Evolutionary conservation across 169 alveolate species (phyloP).

Genomic region (Plasmodium cynomolgi): DNA sequence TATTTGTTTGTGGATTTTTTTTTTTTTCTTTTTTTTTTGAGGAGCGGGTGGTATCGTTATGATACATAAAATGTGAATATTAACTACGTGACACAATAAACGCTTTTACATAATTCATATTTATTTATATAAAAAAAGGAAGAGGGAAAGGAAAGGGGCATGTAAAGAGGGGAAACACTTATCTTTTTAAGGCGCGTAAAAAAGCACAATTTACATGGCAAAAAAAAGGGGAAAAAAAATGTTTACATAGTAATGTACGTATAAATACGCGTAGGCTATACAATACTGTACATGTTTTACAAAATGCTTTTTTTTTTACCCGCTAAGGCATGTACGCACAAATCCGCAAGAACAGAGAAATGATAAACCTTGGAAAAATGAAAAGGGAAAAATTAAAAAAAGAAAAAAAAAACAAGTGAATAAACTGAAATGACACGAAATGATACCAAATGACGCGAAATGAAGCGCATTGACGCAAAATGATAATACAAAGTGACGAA

Average conservation of each 20-base stretch:
- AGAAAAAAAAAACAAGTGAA: neutral
- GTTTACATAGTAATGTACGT: neutral
- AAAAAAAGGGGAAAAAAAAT: neutral
- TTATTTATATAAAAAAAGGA: neutral
- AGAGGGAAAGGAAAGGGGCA: neutral
- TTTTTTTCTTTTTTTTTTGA: neutral
- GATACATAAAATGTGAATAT: neutral
- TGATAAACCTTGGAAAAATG: neutral
- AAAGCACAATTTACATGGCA: neutral
- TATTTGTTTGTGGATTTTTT: neutral
- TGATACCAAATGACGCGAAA: neutral
- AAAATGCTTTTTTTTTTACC: neutral
- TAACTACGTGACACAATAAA: neutral
- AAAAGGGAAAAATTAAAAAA: neutral
- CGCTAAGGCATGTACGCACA: neutral
- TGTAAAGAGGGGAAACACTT: neutral
- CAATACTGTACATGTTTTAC: neutral
- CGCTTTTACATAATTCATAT: constrained; percentile 1
- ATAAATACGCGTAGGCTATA: neutral
- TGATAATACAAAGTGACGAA: neutral
- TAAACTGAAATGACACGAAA: neutral
- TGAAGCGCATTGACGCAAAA: neutral
- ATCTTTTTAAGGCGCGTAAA: neutral
- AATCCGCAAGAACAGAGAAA: neutral
- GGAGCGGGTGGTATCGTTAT: neutral